Evolutionary conservation across 306 rosid genomes (phyloP), one percentile per base, ranked within the genome.

Genomic region (Purshia tridentata): DNA sequence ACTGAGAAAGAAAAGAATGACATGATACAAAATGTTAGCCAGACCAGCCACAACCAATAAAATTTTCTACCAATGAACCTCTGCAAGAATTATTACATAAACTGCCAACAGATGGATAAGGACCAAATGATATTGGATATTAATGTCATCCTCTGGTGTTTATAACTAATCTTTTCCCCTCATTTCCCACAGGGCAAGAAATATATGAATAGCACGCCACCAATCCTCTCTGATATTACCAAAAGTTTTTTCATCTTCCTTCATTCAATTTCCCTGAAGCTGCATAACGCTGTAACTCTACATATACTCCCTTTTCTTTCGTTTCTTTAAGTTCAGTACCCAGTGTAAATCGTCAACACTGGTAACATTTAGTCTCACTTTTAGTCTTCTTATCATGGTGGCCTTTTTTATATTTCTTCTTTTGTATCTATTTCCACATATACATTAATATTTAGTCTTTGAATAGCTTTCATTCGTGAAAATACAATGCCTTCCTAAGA

Each of bases 1-100:
- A 19, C 50, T 8, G 48, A 39, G 50, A 16, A 6, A 20, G 23
- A 42, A 45, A 65, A 45, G 52, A 67, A 50, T 41, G 29, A 70
- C 68, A 53, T 67, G 47, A 45, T 46, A 76, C n/a, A 74, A 35
- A 29, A 59, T 64, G 66, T 41, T 65, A 60, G 63, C 72, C 69
- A 70, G 50, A 74, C 73, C 50, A 6, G 40, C 23, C 71, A 74
- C 62, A 23, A 9, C 67, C 4, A 42, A 37, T n/a, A n/a, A 75
- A 6, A 1, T 64, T 15, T 9, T 49, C 19, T 41, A 41, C 14
- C 42, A 4, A 55, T n/a, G 40, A 62, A 73, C 9, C 8, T 11
- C 41, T 9, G 39, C 35, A 42, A 64, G 41, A 73, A 8, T 62
- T 37, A 59, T 20, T 12, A 51, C 11, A 50, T 9, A 44, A 14